Evolutionary conservation across 2,329 filamentous ascomycete species (phyloP), one percentile per base, ranked within the genome.

Genomic region (Blastomyces gilchristii): DNA sequence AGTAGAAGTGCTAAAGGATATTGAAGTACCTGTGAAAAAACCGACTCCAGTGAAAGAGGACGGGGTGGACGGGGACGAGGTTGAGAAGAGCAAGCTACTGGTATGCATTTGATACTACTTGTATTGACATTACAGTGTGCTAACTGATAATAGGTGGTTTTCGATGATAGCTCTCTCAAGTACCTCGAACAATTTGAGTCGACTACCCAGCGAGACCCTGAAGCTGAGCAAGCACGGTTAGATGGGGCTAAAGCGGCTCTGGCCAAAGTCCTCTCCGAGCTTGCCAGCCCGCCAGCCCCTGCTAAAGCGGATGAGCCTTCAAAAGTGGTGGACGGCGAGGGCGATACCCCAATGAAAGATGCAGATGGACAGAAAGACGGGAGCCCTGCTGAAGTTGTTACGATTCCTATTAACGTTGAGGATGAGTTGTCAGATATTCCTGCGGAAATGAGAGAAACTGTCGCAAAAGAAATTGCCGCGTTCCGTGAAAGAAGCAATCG

Each of bases 401-500:
- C 92, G 63, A 96, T 97, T 64, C 88, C 91, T 3, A 82, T 96
- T 41, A 86, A 87, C 0, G 85, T 89, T 61, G 94, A 99, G 66
- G 95, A 99, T 71, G 94, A 99, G 71, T 81, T 99, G 54, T 88
- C 92, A 25, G 94, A 99, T 70, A 97, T 99, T 58, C 94, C 94
- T 0, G 88, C 90, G 0, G 94, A 97, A 73, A 95, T 96, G 91
- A 87, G 94, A 31, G 94, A 96, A 73, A 92, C 91, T 0, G 94
- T 99, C 18, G 90, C 94, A 0, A 88, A 88, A 63, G 95, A 99
- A 74, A 99, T 99, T 70, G 87, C 91, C 0, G 90, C 92, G 0
- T 99, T 99, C 79, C 84, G 94, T 67, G 94, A 99, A 68, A 84
- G 93, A 25, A 97, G 93, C 69, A 96, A 87, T 64, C 86, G 89